phyloP scores from a whole-genome alignment of 768 basidiomycete genomes.

The Wakefieldia striispora region DNA sequence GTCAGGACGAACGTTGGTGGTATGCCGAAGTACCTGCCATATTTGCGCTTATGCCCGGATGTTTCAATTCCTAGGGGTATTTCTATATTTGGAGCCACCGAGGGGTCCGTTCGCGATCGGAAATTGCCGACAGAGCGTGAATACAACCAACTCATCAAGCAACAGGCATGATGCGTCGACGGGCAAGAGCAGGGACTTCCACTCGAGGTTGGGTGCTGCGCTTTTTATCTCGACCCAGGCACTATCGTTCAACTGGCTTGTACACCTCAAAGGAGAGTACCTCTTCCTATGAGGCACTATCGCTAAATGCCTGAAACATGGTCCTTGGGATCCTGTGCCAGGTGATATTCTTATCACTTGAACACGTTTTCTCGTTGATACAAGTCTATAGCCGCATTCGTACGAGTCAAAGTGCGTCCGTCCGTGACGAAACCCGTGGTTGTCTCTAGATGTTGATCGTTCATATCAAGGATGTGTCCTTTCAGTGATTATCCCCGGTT shows the following conservation, averaged over 20 bases:
- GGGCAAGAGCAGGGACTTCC: neutral
- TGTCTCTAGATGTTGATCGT: constrained; percentile 1
- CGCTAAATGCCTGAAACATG: constrained; percentile 10
- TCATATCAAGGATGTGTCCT: neutral
- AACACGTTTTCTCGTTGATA: constrained; percentile 14
- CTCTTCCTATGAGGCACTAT: constrained; percentile 5
- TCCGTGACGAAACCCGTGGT: neutral
- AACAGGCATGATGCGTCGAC: too few relatives aligned
- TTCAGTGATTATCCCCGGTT: neutral
- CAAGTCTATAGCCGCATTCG: constrained; percentile 3
- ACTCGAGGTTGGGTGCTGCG: constrained; percentile 6
- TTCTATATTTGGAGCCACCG: neutral
- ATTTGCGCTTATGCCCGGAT: too few relatives aligned
- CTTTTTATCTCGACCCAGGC: constrained; percentile 14
- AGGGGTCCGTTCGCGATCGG: constrained; percentile 15
- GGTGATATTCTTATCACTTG: neutral
- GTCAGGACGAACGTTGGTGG: constrained; percentile 27
- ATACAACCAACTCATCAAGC: too few relatives aligned
- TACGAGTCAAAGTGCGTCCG: neutral
- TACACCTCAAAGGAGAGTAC: neutral
- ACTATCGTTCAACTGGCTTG: constrained; percentile 5
- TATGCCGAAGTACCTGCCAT: too few relatives aligned
- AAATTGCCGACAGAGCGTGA: constrained; percentile 13
- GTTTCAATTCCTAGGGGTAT: constrained; percentile 3
- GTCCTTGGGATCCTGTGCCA: constrained; percentile 14